Percentiles rank a stretch among this genome's conserved stretches.
These are phyloP conservation scores for Phaeosphaeriaceae sp. DNA, from an alignment of 2,329 filamentous ascomycete genomes.

Conservation along the genomic window DNA sequence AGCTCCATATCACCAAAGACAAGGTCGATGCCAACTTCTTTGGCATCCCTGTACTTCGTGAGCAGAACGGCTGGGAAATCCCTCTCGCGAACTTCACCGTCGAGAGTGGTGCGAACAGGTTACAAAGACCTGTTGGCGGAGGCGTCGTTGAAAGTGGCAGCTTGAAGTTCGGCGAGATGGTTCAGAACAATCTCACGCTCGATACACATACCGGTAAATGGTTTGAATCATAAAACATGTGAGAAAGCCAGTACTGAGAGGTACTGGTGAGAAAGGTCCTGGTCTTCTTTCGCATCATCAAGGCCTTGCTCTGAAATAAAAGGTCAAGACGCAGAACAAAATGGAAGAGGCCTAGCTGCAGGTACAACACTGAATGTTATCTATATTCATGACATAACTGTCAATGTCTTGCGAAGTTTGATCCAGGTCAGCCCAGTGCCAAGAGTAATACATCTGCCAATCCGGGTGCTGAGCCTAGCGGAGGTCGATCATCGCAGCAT, in stretches of 20 bases:
- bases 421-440: neutral
- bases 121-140: slow-evolving; percentile 60
- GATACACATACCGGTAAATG: slow-evolving; percentile 45
- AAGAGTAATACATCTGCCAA: neutral
- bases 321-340: neutral
- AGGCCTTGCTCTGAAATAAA: neutral
- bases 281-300: no score
- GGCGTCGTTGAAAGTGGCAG: slow-evolving; percentile 65
- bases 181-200: slow-evolving; percentile 44
- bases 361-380: neutral
- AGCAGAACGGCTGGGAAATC: slow-evolving; percentile 70
- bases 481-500: neutral
- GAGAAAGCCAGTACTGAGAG: neutral
- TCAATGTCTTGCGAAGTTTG: neutral
- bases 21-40: slow-evolving; percentile 71
- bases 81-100: slow-evolving; percentile 76
- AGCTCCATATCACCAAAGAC: slow-evolving; percentile 63
- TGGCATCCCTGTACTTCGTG: slow-evolving; percentile 67
- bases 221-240: slow-evolving; percentile 42
- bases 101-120: slow-evolving; percentile 65
- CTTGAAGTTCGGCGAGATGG: slow-evolving; percentile 57
- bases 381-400: neutral
- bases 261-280: no score
- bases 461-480: neutral
- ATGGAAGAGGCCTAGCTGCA: no score